These are phyloP conservation scores for Penicillium sp. DNA, from an alignment of 2,329 filamentous ascomycete species.

Conservation along the genomic window DNA sequence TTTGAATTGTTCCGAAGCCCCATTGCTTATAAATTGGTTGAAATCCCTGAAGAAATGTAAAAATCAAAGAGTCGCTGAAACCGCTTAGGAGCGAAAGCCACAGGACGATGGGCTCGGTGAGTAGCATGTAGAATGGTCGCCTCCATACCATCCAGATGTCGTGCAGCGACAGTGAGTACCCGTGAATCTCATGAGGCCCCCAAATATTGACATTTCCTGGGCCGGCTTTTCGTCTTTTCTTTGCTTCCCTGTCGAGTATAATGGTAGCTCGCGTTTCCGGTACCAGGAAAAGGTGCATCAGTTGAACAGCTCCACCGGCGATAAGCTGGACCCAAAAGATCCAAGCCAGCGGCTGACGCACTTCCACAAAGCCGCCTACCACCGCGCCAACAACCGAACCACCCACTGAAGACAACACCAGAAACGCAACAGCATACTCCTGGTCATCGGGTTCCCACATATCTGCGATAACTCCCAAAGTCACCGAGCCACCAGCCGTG, in stretches of 20 bases:
- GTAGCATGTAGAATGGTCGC: not conserved
- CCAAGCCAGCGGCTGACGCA: not conserved
- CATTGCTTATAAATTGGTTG: constrained; percentile 56
- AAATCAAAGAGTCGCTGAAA: constrained; percentile 48
- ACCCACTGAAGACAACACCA: not conserved
- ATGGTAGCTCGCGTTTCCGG: not conserved
- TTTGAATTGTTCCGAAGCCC: constrained; percentile 48
- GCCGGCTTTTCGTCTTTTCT: not conserved
- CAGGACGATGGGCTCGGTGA: not conserved
- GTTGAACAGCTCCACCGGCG: not conserved
- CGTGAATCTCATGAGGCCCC: not conserved
- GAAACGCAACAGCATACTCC: not conserved
- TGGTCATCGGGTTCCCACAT: not conserved
- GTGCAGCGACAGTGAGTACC: not conserved
- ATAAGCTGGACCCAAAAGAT: not conserved
- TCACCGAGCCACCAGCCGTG: not conserved
- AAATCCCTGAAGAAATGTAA: constrained; percentile 61
- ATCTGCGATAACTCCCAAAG: not conserved
- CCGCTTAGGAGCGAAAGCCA: not conserved
- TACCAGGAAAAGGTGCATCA: not conserved
- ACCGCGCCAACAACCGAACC: not conserved
- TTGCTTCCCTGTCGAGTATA: not conserved
- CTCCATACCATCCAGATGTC: not conserved
- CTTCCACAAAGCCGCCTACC: not conserved
- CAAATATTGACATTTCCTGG: not conserved